Evolutionary conservation across 1,139 yeast genomes (phyloP), one percentile per base, ranked within the genome.

Genomic region (Suhomyces atakaporum): DNA sequence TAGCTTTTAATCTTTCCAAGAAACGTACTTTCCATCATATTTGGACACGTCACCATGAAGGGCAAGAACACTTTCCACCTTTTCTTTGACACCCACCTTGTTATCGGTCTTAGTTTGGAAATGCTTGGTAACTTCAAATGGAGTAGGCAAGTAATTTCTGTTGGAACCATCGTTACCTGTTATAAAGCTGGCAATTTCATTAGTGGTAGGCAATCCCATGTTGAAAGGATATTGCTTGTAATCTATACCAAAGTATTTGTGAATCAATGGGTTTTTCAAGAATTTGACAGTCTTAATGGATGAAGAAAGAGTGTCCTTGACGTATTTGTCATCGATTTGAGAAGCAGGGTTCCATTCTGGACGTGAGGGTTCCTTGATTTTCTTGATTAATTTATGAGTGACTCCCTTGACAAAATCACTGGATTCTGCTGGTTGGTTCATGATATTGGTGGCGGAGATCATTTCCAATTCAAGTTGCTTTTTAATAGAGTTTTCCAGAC

Each of bases 361-460:
- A 46, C 56, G 61, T 13, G 54, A 40, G 13, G 77, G 74, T 39
- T 69, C 67, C 55, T 83, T 74, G 43, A 79, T 73, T 66, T 87
- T 79, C 52, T 75, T 68, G 50, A 83, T 75, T 53, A 85, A 74
- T 62, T 87, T 78, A 47, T 86, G 80, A 48, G 75, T 60, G 40
- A 92, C 92, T 51, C 96, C 90, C 60, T 81, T 84, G 38, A 75
- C 81, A 56, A 86, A 86, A 51, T 79, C 84, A 55, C 73, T 73
- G 45, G 66, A 56, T 49, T 78, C 85, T 10, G 77, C 73, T 36
- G 73, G 69, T 28, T 68, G 60, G 40, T 58, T 51, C 81, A 86
- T 79, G 62, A 89, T 74, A 57, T 86, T 81, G 39, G 87, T 78
- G 25, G 97, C 96, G 20, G 92, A 66, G 40, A 74, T 70, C 62